Evolutionary conservation across 345 rosid genomes (phyloP).

Genomic region (Toxicodendron radicans): DNA sequence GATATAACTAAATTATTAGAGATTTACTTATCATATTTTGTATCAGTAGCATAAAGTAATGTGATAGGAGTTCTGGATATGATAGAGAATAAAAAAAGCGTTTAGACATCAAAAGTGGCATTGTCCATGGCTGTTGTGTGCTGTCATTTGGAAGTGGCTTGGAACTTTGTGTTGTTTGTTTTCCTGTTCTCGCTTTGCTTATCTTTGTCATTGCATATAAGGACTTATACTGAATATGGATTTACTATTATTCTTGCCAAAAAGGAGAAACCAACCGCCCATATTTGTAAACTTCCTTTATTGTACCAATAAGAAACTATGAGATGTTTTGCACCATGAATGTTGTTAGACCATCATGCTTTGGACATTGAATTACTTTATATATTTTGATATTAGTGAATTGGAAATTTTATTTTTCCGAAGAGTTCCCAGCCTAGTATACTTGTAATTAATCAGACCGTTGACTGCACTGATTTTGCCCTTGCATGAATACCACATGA

Average conservation of each 20-base stretch:
- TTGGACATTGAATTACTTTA: neutral
- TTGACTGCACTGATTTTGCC: neutral
- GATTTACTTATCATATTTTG: neutral
- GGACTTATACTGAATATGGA: neutral
- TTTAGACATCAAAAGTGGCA: neutral
- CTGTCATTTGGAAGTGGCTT: neutral
- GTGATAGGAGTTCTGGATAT: neutral
- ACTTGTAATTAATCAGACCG: neutral
- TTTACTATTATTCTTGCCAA: neutral
- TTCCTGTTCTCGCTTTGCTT: neutral
- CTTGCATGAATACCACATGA: neutral
- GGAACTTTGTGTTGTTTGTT: neutral
- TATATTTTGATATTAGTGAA: neutral
- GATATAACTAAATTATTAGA: neutral
- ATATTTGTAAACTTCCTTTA: neutral
- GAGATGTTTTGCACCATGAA: neutral
- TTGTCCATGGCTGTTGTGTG: neutral
- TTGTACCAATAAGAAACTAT: neutral
- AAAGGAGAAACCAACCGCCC: neutral
- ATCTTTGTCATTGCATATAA: neutral
- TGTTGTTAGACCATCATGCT: neutral
- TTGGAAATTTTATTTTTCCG: neutral
- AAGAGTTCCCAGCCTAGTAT: neutral
- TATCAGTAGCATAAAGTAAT: neutral
- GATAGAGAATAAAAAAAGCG: neutral